phyloP scores from a whole-genome alignment of 2,329 filamentous ascomycete genomes.

The Rachicladosporium sp. region DNA sequence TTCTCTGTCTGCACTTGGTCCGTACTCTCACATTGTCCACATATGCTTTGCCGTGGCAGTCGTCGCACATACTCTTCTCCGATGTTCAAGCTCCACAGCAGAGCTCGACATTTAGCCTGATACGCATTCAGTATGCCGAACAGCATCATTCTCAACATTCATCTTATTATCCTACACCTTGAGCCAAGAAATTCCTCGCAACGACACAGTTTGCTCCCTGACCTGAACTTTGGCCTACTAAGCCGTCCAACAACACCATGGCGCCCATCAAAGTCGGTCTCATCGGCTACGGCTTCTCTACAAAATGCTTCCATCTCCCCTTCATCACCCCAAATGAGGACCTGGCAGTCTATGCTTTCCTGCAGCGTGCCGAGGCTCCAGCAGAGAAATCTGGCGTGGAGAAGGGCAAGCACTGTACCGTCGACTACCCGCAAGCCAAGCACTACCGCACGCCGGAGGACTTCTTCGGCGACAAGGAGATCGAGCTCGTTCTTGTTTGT shows the following conservation, averaged over 20 bases:
- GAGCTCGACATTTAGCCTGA: too few relatives aligned
- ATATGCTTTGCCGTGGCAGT: too few relatives aligned
- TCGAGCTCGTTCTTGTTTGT: conserved; percentile 26
- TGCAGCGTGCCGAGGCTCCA: conserved; percentile 35
- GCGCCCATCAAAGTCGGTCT: conserved; percentile 36
- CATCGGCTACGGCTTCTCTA: conserved; percentile 39
- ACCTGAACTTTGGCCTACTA: too few relatives aligned
- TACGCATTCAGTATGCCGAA: too few relatives aligned
- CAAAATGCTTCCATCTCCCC: conserved; percentile 40
- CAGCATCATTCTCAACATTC: too few relatives aligned
- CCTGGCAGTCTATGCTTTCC: conserved; percentile 35
- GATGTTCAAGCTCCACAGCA: too few relatives aligned
- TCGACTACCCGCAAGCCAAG: conserved; percentile 34
- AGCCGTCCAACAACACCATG: conserved; percentile 5
- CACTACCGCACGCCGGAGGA: conserved; percentile 22
- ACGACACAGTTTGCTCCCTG: too few relatives aligned
- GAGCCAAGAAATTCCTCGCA: too few relatives aligned
- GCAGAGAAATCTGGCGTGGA: conserved; percentile 16
- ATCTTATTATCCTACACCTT: too few relatives aligned
- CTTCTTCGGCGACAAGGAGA: conserved; percentile 23
- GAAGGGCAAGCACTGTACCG: conserved; percentile 33
- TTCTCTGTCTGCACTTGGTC: too few relatives aligned
- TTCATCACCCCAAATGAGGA: conserved; percentile 38
- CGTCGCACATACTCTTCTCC: too few relatives aligned
- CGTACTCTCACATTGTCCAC: too few relatives aligned